These are phyloP conservation scores for Furcasterigmium sp. DNA, from an alignment of 2,329 filamentous ascomycete genomes.

Conservation along the genomic window DNA sequence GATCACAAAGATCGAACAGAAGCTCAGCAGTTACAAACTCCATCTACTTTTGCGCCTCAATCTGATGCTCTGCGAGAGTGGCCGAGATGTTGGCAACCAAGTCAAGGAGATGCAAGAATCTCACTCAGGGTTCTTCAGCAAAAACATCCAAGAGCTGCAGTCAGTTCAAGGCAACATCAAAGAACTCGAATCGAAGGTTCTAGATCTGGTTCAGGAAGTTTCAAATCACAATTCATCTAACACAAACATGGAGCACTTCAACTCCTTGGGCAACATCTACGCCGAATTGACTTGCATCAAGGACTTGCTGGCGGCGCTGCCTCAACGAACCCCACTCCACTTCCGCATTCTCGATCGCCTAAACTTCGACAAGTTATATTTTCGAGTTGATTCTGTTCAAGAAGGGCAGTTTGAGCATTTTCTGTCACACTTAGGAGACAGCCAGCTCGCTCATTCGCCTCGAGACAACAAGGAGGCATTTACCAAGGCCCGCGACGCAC, in stretches of 20 bases:
- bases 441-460: too few species aligned
- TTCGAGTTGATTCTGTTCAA: neutral
- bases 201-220: neutral
- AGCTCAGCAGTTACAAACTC: neutral
- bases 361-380: neutral
- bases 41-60: neutral
- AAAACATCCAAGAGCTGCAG: neutral
- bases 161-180: neutral
- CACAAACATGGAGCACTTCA: neutral
- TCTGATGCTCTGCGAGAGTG: neutral
- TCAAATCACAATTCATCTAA: neutral
- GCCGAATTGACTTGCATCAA: neutral
- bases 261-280: neutral
- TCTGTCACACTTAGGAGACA: neutral
- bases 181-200: neutral
- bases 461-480: too few species aligned
- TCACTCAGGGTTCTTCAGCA: neutral
- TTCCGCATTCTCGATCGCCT: neutral
- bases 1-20: neutral
- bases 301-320: neutral
- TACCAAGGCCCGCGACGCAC: too few species aligned
- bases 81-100: neutral
- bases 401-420: neutral
- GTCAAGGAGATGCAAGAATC: neutral
- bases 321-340: neutral